Evolutionary conservation across 495 filamentous ascomycete genomes (phyloP).

Genomic region (Penicillium mononematosum): DNA sequence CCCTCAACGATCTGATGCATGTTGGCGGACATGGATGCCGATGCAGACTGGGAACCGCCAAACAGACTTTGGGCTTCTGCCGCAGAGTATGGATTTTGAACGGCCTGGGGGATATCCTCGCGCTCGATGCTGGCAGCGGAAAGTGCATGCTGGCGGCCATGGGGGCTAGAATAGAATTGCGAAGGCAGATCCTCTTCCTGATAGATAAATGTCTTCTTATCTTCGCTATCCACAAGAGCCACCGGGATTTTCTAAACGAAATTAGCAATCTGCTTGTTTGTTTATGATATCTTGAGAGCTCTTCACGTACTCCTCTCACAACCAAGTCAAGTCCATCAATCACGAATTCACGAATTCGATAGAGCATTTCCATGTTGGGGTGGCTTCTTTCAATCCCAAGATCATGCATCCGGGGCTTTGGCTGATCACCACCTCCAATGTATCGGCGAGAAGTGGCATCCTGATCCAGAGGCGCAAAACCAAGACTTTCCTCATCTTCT

Average conservation of each 20-base stretch:
- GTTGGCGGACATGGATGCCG: slow-evolving; percentile 46
- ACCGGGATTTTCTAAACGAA: slow-evolving; percentile 44
- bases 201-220: slow-evolving; percentile 55
- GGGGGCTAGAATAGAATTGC: slow-evolving; percentile 47
- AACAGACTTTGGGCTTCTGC: slow-evolving; percentile 40
- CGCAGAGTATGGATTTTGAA: slow-evolving; percentile 30
- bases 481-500: slow-evolving; percentile 73
- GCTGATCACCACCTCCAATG: slow-evolving; percentile 37
- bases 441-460: slow-evolving; percentile 51
- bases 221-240: slow-evolving; percentile 45
- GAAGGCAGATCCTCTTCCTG: slow-evolving; percentile 54
- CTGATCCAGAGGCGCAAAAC: slow-evolving; percentile 66
- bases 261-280: slow-evolving; percentile 5
- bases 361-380: slow-evolving; percentile 69
- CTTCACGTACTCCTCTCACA: slow-evolving; percentile 47
- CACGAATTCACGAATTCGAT: slow-evolving; percentile 65
- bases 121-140: slow-evolving; percentile 43
- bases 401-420: slow-evolving; percentile 58
- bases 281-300: neutral
- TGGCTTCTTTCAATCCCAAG: slow-evolving; percentile 55
- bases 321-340: slow-evolving; percentile 62
- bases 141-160: slow-evolving; percentile 37
- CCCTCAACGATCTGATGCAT: slow-evolving; percentile 65
- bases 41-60: slow-evolving; percentile 47
- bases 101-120: slow-evolving; percentile 43